These are phyloP conservation scores for Fomitopsis serialis DNA, from an alignment of 768 basidiomycete species.

Conservation along the genomic window DNA sequence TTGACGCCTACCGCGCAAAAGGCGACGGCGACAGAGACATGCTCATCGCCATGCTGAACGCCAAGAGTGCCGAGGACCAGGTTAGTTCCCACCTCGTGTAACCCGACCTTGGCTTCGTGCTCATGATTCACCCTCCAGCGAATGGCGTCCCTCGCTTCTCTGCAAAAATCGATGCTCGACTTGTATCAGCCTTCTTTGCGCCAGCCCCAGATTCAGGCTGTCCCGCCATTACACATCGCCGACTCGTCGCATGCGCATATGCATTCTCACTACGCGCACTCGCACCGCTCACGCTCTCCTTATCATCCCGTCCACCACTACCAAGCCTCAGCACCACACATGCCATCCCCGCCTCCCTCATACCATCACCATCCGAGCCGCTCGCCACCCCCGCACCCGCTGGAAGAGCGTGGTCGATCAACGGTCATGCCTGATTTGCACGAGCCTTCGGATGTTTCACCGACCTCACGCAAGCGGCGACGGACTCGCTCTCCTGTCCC, in stretches of 20 bases:
- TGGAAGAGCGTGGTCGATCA: slow-evolving; percentile 1
- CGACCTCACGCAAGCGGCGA: slow-evolving; percentile 44
- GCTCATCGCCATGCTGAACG: slow-evolving; percentile 85
- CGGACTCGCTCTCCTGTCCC: slow-evolving; percentile 57
- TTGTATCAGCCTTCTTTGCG: slow-evolving; percentile 29
- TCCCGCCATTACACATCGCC: slow-evolving; percentile 11
- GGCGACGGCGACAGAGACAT: slow-evolving; percentile 93
- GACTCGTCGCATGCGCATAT: not conserved
- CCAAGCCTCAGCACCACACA: slow-evolving; percentile 8
- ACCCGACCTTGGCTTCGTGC: not conserved
- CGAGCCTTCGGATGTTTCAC: slow-evolving; percentile 5
- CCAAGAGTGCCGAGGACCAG: slow-evolving; percentile 92
- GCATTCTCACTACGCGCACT: slow-evolving; percentile 6
- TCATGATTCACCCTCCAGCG: slow-evolving; percentile 42
- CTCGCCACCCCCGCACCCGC: not conserved
- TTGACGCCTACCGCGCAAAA: slow-evolving; percentile 76
- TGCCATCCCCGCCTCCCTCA: slow-evolving; percentile 22
- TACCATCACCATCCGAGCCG: slow-evolving; percentile 22
- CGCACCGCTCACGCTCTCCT: slow-evolving; percentile 7
- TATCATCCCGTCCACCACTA: slow-evolving; percentile 2
- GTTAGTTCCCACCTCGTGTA: slow-evolving; percentile 30
- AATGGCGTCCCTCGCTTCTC: slow-evolving; percentile 60
- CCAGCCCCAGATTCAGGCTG: slow-evolving; percentile 11
- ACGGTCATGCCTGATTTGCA: slow-evolving; percentile 3
- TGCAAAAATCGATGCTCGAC: slow-evolving; percentile 71